These are phyloP conservation scores for Stevia rebaudiana DNA, from an alignment of 140 eudicot genomes.

Conservation along the genomic window DNA sequence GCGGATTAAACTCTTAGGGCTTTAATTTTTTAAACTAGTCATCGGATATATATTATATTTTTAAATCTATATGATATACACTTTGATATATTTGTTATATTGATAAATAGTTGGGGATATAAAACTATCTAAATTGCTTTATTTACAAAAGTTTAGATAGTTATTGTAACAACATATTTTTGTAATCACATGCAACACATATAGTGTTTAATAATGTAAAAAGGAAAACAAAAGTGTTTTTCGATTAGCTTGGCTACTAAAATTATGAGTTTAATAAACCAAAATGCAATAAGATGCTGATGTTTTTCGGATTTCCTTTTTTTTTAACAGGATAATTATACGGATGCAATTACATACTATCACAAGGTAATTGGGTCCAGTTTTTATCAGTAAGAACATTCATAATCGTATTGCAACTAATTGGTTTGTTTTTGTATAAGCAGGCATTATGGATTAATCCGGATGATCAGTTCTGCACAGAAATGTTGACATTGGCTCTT, in stretches of 20 bases:
- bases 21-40: background rate
- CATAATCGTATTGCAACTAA: background rate
- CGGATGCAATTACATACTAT: constrained; percentile 70
- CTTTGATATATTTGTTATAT: background rate
- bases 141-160: background rate
- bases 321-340: constrained; percentile 60
- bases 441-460: constrained; percentile 92
- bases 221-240: background rate
- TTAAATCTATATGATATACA: background rate
- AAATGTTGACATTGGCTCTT: constrained; percentile 82
- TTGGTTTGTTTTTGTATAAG: background rate
- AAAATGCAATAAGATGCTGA: background rate
- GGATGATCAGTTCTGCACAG: constrained; percentile 87
- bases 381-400: background rate
- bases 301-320: background rate
- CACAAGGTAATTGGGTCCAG: constrained; percentile 53
- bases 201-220: background rate
- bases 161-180: background rate
- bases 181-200: background rate
- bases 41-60: background rate
- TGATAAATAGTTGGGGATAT: background rate
- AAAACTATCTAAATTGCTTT: background rate
- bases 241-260: background rate
- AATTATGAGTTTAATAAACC: background rate
- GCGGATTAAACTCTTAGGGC: background rate